Evolutionary conservation across 352 stramenopile genomes (phyloP), one percentile per base, ranked within the genome.

Genomic region (Pythium folliculosum): DNA sequence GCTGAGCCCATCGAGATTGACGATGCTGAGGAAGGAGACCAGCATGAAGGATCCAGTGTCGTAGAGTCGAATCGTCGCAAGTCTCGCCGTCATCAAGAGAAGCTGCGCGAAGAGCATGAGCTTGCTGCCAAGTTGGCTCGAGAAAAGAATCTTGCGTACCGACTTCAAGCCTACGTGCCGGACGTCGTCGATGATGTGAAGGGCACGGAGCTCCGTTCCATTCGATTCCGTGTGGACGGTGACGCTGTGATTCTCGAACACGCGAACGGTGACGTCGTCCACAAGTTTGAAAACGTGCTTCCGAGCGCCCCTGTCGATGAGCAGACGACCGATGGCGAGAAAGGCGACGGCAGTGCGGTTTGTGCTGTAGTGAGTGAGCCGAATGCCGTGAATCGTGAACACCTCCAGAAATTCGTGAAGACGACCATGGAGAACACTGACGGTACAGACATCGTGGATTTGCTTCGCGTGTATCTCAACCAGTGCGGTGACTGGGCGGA

Each of bases 21-120:
- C 32, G 27, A 72, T 6, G 53, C n/a, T 19, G 59, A 66, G n/a
- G 65, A 72, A 9, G 59, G 40, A 25, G 44, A 67, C 3, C 25
- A 61, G 16, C 38, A 62, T 5, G 51, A 55, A 38, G 80, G 80
- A 45, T 14, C 70, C 2, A 65, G 77, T 35, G 51, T 65, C 7
- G 66, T 71, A 0, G 45, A 63, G 45, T 71, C 79, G 0, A 65
- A 67, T 40, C 70, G 84, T 35, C 75, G 84, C 48, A 91, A 90
- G 55, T 91, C 84, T 2, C 78, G 82, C 7, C 80, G 84, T 19
- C 73, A 92, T 37, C 78, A 91, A 65, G 78, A 91, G 57, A 74
- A 80, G 52, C 56, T 90, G 40, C 78, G 82, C 23, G 81, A 91
- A 67, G 84, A 92, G 37, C 81, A 91, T 60, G 82, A 79, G 44